Percentiles rank a stretch among this genome's conserved stretches.
phyloP scores from a whole-genome alignment of 192 early-diverging fungal genomes.

The Coemansia sp. region DNA sequence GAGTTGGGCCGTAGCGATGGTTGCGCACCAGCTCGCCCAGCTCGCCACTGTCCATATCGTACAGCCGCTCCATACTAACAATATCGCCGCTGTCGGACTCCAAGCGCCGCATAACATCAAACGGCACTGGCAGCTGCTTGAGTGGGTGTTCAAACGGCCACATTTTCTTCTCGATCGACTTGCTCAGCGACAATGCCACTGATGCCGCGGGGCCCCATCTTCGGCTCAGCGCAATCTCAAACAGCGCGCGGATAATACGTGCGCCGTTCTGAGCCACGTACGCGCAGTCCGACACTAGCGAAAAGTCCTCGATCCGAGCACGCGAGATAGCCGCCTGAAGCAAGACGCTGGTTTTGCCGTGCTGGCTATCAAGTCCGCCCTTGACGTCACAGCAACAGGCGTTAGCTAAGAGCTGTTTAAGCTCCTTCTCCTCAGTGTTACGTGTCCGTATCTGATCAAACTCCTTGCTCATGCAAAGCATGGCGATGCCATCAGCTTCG shows the following conservation, averaged over 20 bases:
- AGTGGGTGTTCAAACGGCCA: constrained; percentile 93
- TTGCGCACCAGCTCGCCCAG: constrained; percentile 87
- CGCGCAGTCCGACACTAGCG: constrained; percentile 88
- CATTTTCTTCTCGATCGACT: constrained; percentile 85
- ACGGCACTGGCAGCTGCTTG: constrained; percentile 75
- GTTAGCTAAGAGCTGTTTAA: constrained; percentile 67
- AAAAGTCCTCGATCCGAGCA: constrained; percentile 85
- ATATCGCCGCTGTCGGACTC: constrained; percentile 21
- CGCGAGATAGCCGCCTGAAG: constrained; percentile 88
- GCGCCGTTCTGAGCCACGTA: constrained; percentile 96
- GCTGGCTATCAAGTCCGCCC: constrained; percentile 77
- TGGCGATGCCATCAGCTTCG: constrained; percentile 88
- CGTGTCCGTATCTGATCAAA: constrained; percentile 95
- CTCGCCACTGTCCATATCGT: constrained; percentile 85
- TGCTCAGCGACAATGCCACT: constrained; percentile 81
- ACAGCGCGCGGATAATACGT: constrained; percentile 92
- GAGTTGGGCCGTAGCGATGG: constrained; percentile 72
- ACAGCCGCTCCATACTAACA: constrained; percentile 66
- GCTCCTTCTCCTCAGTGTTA: constrained; percentile 83
- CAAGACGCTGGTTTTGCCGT: constrained; percentile 94
- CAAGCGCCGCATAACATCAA: constrained; percentile 74
- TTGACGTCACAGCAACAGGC: constrained; percentile 87
- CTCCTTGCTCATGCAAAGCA: constrained; percentile 90
- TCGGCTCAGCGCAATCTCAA: constrained; percentile 91
- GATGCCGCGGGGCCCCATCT: constrained; percentile 85